Evolutionary conservation across 2,329 filamentous ascomycete species (phyloP), one percentile per base, ranked within the genome.

Genomic region (Penicillium sp.): DNA sequence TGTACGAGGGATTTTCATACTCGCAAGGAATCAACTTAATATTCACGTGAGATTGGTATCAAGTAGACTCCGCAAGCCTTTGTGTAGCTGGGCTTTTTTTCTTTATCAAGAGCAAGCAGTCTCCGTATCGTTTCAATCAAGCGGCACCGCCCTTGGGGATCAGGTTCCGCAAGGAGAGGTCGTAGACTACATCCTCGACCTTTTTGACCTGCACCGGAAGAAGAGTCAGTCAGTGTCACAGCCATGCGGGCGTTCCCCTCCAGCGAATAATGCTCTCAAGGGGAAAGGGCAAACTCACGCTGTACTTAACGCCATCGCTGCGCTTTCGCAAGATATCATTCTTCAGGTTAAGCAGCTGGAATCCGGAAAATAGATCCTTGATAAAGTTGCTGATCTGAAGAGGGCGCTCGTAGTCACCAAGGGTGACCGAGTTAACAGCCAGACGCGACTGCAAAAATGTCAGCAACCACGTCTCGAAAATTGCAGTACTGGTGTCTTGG

Each of bases 151-250:
- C 62, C 57, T 79, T 76, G 39, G 86, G 82, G 42, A 95, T 78
- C 65, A 97, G 70, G 44, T 93, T 92, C 51, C 93, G 81, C 66
- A 98, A 74, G 23, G 88, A 92, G 49, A 98, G 75, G 69, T 98
- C 93, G 66, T 98, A 98, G 44, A 97, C 92, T 10, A 98, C 90
- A 66, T 97, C 93, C 76, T 98, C 93, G 10, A 96, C 89, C 69
- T 95, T 92, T 79, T 97, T 98, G 64, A 98, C 89, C 76, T 79
- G 46, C 42, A 58, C 20, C 25, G 6, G 10, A 48, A 33, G 6
- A 47, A 44, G 39, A 27, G 44, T 42, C 5, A 47, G 44, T 49
- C 42, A 15, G 8, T 47, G 44, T 33, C 27, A 23, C 15, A 41
- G 7, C 7, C 25, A 10, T 31, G 1, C 15, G 15, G 15, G 15